Evolutionary conservation across 2,329 filamentous ascomycete genomes (phyloP), one percentile per base, ranked within the genome.

Genomic region (Fusarium sp.): DNA sequence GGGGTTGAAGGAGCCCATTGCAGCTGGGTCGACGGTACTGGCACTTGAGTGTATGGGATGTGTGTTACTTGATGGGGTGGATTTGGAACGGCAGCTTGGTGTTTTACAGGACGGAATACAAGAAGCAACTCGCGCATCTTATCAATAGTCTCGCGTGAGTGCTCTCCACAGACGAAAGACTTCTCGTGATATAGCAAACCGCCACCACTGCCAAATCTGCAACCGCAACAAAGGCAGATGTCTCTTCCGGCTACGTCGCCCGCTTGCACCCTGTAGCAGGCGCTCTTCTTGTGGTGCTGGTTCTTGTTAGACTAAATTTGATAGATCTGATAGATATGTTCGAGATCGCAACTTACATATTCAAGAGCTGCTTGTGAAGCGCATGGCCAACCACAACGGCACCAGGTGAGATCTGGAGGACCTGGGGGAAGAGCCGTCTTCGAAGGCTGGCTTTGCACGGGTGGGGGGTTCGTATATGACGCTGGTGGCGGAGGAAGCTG

Each of bases 81-180:
- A 26, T 23, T 37, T 43, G 47, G 31, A 21, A n/a, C 37, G 21
- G 26, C 23, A 46, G 26, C 15, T n/a, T 31, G 48, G n/a, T 46
- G 31, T 15, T 29, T 46, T 26, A 46, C 52, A n/a, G 37, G 16
- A 26, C 68, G 70, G 28, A 53, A 50, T 20, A 55, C 43, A 29
- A 42, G 23, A 21, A 74, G 48, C 24, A 71, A 33, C 10, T 31
- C 21, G 3, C 48, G 57, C 50, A 73, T 72, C 56, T 61, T 46
- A 18, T 62, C 29, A n/a, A 33, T 35, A 41, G 59, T 63, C 11
- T 66, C 63, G 5, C 67, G 47, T 23, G 68, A 66, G 58, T 82
- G 81, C 6, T 76, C 68, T n/a, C 85, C 84, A 66, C 86, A 88
- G 5, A 86, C 81, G 5, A 76, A 73, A 54, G 81, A 81, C 37